Conservation (phyloP, 148 eudicot genomes). For the Chenopodium berlandieri region DNA sequence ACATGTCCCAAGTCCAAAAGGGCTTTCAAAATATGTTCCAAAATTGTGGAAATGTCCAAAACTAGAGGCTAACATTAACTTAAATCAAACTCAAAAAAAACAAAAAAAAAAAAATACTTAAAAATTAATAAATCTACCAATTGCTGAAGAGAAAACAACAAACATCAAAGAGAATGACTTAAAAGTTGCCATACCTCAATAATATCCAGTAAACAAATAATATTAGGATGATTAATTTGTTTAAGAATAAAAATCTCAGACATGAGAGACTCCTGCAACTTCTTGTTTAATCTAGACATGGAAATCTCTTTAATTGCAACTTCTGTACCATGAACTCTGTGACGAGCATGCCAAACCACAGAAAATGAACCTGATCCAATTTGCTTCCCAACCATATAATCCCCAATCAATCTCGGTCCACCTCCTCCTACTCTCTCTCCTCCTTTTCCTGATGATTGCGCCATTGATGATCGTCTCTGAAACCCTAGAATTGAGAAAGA, state of each 20-base stretch:
- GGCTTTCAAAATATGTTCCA: too few species aligned
- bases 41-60: too few species aligned
- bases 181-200: constrained; percentile 55
- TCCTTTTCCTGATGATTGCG: constrained; percentile 44
- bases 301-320: constrained; percentile 84
- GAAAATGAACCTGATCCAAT: constrained; percentile 89
- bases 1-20: too few species aligned
- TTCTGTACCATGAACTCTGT: constrained; percentile 61
- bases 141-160: background rate
- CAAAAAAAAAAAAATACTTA: too few species aligned
- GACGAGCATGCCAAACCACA: constrained; percentile 84
- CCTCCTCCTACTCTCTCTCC: constrained; percentile 38
- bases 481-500: constrained; percentile 12
- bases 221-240: constrained; percentile 77
- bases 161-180: background rate
- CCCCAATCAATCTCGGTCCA: constrained; percentile 55
- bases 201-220: constrained; percentile 71
- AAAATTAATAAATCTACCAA: background rate
- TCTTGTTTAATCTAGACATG: constrained; percentile 55
- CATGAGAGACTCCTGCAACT: constrained; percentile 73
- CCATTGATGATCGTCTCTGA: constrained; percentile 31
- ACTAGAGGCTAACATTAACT: too few species aligned
- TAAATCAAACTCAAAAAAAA: too few species aligned
- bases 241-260: constrained; percentile 84
- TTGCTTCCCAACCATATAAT: constrained; percentile 61